These are phyloP conservation scores for Gardenia jasminoides DNA, from an alignment of 257 asterid genomes.

Conservation along the genomic window DNA sequence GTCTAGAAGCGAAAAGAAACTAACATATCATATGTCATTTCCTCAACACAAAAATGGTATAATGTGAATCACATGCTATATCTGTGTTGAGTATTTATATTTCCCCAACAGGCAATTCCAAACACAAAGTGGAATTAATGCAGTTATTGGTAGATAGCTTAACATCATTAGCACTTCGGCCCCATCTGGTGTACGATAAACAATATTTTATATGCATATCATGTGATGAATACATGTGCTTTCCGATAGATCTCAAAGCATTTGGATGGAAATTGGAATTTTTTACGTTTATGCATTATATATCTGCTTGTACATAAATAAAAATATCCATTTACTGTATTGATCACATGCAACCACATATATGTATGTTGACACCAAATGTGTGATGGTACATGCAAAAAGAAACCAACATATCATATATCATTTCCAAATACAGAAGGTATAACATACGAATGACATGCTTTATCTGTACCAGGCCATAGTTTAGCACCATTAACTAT, in stretches of 20 bases:
- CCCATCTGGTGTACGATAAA: background rate
- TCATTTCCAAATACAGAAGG: too few species aligned
- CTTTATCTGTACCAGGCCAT: too few species aligned
- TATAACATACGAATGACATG: too few species aligned
- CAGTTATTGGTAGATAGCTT: background rate
- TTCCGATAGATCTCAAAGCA: background rate
- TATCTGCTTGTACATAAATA: too few species aligned
- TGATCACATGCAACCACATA: too few species aligned
- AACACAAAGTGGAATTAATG: background rate
- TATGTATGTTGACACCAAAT: too few species aligned
- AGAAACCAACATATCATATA: too few species aligned
- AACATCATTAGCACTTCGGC: background rate
- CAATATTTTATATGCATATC: background rate
- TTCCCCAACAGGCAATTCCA: background rate
- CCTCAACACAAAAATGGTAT: background rate
- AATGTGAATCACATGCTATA: background rate
- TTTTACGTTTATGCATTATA: too few species aligned
- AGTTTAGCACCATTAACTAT: too few species aligned
- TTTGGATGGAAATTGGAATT: background rate
- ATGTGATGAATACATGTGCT: background rate
- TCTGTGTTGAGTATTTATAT: background rate
- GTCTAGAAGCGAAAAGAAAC: background rate
- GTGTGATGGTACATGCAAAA: too few species aligned
- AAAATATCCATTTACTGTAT: too few species aligned
- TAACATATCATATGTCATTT: background rate